A percentile compares a stretch with the other conserved stretches of the same genome.
These are phyloP conservation scores for Capsicum pubescens DNA, from an alignment of 257 asterid genomes.

Conservation along the genomic window DNA sequence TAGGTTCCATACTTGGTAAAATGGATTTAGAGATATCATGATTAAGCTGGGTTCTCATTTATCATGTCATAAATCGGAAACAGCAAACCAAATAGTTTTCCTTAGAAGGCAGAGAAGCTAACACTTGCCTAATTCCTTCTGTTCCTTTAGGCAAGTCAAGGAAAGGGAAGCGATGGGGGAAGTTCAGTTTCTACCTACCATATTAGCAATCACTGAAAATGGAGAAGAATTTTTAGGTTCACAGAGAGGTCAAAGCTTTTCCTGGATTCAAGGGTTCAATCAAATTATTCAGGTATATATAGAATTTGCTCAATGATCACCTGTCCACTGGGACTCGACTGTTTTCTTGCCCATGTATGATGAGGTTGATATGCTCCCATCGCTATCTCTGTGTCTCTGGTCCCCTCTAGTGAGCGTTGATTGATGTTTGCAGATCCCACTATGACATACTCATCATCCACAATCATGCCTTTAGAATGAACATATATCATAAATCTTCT, in stretches of 20 bases:
- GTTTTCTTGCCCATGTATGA: constrained; percentile 80
- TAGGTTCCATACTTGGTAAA: neutral
- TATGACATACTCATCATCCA: constrained; percentile 86
- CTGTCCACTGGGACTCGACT: constrained; percentile 80
- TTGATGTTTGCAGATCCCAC: constrained; percentile 94
- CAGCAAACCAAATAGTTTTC: neutral
- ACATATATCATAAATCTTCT: constrained; percentile 96
- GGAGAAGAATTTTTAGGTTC: neutral
- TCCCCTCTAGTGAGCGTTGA: constrained; percentile 94
- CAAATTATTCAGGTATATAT: neutral
- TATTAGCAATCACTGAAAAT: neutral
- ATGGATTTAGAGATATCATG: neutral
- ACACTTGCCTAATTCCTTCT: neutral
- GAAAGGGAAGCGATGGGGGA: neutral
- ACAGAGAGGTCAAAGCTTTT: neutral
- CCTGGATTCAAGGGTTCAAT: neutral
- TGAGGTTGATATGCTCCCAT: constrained; percentile 98
- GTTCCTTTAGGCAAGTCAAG: neutral
- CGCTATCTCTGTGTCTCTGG: constrained; percentile 94
- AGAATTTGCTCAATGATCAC: constrained; percentile 38
- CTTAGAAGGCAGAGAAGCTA: neutral
- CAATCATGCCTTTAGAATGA: constrained; percentile 98
- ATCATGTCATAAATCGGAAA: neutral
- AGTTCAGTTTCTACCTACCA: neutral
- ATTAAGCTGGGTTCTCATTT: neutral